phyloP scores from a whole-genome alignment of 768 basidiomycete species.

The Tricholoma terreum region DNA sequence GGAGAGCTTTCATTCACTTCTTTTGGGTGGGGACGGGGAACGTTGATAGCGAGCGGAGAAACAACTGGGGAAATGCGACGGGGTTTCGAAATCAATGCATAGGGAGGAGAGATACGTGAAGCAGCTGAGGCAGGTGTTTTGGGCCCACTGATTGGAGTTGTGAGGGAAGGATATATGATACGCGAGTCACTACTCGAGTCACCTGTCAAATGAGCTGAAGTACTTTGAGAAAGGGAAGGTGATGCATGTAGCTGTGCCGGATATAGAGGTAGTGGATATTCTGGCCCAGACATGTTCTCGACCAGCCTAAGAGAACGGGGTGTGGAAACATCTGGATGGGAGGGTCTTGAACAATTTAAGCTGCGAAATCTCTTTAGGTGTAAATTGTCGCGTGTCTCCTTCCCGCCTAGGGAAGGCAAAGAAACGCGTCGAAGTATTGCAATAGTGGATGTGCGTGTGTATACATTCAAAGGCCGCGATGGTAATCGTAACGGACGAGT shows the following conservation, averaged over 20 bases:
- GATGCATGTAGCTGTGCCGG: conserved; percentile 1
- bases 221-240: neutral
- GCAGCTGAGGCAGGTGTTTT: neutral
- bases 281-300: conserved; percentile 9
- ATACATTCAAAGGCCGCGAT: conserved; percentile 15
- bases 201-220: conserved; percentile 4
- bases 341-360: conserved; percentile 19
- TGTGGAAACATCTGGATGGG: conserved; percentile 14
- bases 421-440: conserved; percentile 25
- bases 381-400: conserved; percentile 9
- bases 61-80: neutral
- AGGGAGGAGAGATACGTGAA: conserved; percentile 29
- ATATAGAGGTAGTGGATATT: conserved; percentile 19
- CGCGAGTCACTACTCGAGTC: neutral
- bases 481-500: conserved; percentile 16
- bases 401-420: conserved; percentile 24
- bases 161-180: neutral
- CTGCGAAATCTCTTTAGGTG: conserved; percentile 22
- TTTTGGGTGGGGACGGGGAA: conserved; percentile 1
- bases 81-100: conserved; percentile 18
- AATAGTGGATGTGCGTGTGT: conserved; percentile 8
- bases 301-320: conserved; percentile 23
- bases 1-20: neutral
- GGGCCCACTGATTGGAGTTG: neutral
- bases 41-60: neutral